phyloP scores from a whole-genome alignment of 768 basidiomycete genomes.

The Gyrodon lividus region DNA sequence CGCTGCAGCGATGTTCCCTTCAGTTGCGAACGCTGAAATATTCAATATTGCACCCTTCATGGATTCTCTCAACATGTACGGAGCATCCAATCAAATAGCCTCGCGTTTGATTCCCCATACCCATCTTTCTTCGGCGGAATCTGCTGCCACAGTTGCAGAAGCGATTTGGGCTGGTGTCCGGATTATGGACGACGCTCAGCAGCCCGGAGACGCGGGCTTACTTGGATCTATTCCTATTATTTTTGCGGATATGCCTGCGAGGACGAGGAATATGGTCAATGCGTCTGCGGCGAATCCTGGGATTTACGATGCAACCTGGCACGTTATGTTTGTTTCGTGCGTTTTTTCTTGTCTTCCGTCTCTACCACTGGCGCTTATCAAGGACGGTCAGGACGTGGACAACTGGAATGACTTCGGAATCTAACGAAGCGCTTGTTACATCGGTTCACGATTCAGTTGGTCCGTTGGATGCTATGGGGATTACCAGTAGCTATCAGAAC shows the following conservation, averaged over 20 bases:
- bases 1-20: slow-evolving; percentile 10
- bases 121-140: slow-evolving; percentile 2
- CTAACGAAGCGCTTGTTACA: background rate
- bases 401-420: background rate
- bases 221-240: background rate
- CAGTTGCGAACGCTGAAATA: slow-evolving; percentile 8
- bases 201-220: background rate
- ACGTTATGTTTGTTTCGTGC: slow-evolving; percentile 8
- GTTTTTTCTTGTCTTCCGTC: background rate
- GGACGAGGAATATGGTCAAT: slow-evolving; percentile 6
- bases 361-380: background rate
- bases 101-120: slow-evolving; percentile 20
- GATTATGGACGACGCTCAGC: background rate
- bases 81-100: slow-evolving; percentile 5
- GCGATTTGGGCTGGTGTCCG: slow-evolving; percentile 17
- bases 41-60: slow-evolving; percentile 5
- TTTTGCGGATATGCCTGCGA: slow-evolving; percentile 16
- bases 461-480: slow-evolving; percentile 10
- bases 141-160: slow-evolving; percentile 10
- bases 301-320: slow-evolving; percentile 17
- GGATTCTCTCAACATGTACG: slow-evolving; percentile 10
- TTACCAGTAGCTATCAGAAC: slow-evolving; percentile 19
- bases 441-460: slow-evolving; percentile 5
- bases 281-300: slow-evolving; percentile 20
- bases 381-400: slow-evolving; percentile 15